phyloP scores from a whole-genome alignment of 1,284 basidiomycete genomes.

The Xerocomus nothofagi region DNA sequence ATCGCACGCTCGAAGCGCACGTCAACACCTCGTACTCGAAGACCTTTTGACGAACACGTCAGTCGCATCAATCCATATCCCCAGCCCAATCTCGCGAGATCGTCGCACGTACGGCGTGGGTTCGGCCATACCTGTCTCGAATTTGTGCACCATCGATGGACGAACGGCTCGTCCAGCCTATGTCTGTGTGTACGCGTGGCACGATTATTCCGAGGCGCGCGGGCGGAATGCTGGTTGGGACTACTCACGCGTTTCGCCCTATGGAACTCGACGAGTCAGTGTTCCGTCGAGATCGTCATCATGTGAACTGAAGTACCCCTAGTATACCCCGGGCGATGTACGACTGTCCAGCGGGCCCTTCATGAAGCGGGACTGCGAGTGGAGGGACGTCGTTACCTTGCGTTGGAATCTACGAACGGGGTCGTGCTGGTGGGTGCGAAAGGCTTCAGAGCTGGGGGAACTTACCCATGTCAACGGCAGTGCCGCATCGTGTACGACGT shows the following conservation, averaged over 20 bases:
- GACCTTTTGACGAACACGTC: conserved; percentile 9
- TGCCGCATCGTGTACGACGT: background rate
- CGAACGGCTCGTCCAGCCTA: conserved; percentile 21
- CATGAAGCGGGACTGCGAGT: conserved; percentile 18
- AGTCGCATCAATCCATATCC: background rate
- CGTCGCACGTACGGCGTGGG: conserved; percentile 14
- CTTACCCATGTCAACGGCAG: conserved; percentile 25
- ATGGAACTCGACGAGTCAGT: conserved; percentile 7
- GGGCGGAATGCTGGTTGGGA: background rate
- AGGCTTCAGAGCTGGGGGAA: no score
- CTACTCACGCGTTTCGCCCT: conserved; percentile 28
- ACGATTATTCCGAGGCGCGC: background rate
- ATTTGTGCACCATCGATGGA: conserved; percentile 18
- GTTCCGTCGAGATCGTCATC: background rate
- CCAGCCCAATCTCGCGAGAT: background rate
- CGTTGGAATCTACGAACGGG: conserved; percentile 15
- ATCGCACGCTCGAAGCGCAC: conserved; percentile 24
- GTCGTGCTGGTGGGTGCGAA: background rate
- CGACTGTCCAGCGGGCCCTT: conserved; percentile 8
- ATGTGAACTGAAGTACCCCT: conserved; percentile 6
- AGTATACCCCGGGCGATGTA: conserved; percentile 25
- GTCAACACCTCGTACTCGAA: conserved; percentile 29
- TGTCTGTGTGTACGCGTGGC: conserved; percentile 18
- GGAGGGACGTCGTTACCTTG: conserved; percentile 26
- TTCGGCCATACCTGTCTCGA: conserved; percentile 12